A percentile compares a stretch with the other conserved stretches of the same genome.
phyloP scores from a whole-genome alignment of 192 early-diverging fungal genomes.

The Coemansia sp. region DNA sequence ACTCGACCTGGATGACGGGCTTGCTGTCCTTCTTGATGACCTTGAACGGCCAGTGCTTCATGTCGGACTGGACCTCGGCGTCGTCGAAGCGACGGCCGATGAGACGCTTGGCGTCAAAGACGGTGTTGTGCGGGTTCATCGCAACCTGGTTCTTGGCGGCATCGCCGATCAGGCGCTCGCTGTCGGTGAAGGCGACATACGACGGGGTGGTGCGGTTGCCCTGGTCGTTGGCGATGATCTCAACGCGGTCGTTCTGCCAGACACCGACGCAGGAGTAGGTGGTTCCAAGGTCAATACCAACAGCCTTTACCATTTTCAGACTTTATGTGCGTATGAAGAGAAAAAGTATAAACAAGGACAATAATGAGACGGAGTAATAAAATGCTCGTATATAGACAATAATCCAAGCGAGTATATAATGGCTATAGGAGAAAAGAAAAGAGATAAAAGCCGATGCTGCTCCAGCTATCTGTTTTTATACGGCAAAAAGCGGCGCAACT shows the following conservation, averaged over 20 bases:
- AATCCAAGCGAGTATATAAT: neutral
- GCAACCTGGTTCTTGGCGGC: slow-evolving; percentile 99
- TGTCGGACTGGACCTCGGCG: slow-evolving; percentile 95
- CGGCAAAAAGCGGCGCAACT: neutral
- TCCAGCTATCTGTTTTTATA: slow-evolving; percentile 5
- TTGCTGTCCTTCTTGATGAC: slow-evolving; percentile 85
- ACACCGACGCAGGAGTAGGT: slow-evolving; percentile 67
- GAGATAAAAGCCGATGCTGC: slow-evolving; percentile 4
- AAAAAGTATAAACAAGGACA: slow-evolving; percentile 3
- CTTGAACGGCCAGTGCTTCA: slow-evolving; percentile 99
- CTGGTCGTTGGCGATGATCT: slow-evolving; percentile 99
- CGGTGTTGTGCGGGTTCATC: slow-evolving; percentile 98
- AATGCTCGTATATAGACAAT: neutral
- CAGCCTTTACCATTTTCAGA: slow-evolving; percentile 50
- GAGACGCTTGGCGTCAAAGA: slow-evolving; percentile 98
- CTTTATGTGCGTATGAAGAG: slow-evolving; percentile 1
- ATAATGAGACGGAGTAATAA: neutral
- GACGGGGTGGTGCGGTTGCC: slow-evolving; percentile 98
- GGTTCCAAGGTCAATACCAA: slow-evolving; percentile 68
- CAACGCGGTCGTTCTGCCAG: slow-evolving; percentile 79
- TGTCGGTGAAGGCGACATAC: slow-evolving; percentile 95
- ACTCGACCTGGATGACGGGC: slow-evolving; percentile 90
- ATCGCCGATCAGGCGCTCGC: slow-evolving; percentile 98
- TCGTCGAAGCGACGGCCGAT: slow-evolving; percentile 95
- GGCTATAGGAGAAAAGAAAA: neutral